Evolutionary conservation across 176 grass and related monocot genomes (phyloP), one percentile per base, ranked within the genome.

Genomic region (Oryza meridionalis): DNA sequence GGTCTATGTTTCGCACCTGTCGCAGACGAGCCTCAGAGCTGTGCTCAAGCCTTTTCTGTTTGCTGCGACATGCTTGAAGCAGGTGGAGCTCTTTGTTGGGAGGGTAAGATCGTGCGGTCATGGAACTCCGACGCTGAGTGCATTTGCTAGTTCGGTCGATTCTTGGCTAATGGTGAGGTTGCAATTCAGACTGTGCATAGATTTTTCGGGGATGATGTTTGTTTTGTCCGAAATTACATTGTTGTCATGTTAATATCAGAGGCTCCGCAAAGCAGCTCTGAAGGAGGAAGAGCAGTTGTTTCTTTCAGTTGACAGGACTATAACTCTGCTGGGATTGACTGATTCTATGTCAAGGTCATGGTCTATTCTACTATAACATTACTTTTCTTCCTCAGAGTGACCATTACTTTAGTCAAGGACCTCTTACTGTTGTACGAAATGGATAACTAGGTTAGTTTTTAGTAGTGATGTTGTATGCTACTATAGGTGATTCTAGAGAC

Each of bases 301-400:
- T 80, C 21, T 71, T 82, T 83, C 83, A 15, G 82, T 87, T 68
- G 45, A 82, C 62, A 74, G 77, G 76, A 82, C 67, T 80, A 84
- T 65, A 15, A 98, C 96, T 65, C 91, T 98, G n/a, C 77, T 98
- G 62, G 83, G 83, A 58, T 78, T 98, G 74, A 85, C 88, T 73
- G 85, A 87, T 88, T 93, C 91, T 71, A 65, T 98, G 64, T 90
- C 92, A 91, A 95, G 95, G 95, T 97, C 25, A 79, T 44, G 35
- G 44, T 79, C 89, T 77, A 62, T 3, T 63, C 55, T 17, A 7
- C 77, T 69, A 29, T n/a, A 37, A 35, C 61, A 4, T 31, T 86
- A 32, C 9, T 25, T 67, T 27, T 63, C 14, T 46, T 82, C 61
- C 7, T 76, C 29, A 29, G 29, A 12, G 50, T 49, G 62, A 21